phyloP scores from a whole-genome alignment of 192 early-diverging fungal species.

The Linnemannia schmuckeri region DNA sequence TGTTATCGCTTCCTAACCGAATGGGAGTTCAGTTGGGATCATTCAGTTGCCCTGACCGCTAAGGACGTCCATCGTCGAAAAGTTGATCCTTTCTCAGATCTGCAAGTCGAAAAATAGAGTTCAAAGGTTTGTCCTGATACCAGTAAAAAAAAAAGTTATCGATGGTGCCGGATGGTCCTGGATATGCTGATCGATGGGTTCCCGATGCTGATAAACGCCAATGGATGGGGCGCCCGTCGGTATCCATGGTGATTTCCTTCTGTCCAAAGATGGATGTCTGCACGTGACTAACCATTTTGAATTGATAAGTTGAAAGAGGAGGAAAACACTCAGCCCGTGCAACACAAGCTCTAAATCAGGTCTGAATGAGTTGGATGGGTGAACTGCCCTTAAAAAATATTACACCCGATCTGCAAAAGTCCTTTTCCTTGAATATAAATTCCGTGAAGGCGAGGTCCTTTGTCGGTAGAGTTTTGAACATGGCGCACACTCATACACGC shows the following conservation, averaged over 20 bases:
- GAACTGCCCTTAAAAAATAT: neutral
- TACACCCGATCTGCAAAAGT: too few species aligned
- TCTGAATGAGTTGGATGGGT: neutral
- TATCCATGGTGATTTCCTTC: constrained; percentile 19
- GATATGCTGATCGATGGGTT: neutral
- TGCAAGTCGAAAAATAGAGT: neutral
- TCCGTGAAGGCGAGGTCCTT: too few species aligned
- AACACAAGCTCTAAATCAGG: neutral
- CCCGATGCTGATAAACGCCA: neutral
- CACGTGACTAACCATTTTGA: constrained; percentile 51
- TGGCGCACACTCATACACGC: too few species aligned
- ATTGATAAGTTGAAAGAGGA: constrained; percentile 31
- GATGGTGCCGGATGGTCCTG: neutral
- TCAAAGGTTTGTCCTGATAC: neutral
- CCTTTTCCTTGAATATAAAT: too few species aligned
- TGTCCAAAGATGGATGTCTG: neutral
- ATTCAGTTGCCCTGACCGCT: neutral
- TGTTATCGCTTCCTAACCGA: neutral
- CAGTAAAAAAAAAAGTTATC: neutral
- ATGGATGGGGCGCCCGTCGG: neutral
- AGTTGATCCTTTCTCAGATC: neutral
- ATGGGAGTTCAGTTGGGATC: neutral
- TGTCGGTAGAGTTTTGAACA: too few species aligned
- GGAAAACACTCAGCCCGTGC: neutral
- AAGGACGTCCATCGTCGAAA: neutral